Evolutionary conservation across 306 rosid species (phyloP), one percentile per base, ranked within the genome.

Genomic region (Fragaria iinumae): DNA sequence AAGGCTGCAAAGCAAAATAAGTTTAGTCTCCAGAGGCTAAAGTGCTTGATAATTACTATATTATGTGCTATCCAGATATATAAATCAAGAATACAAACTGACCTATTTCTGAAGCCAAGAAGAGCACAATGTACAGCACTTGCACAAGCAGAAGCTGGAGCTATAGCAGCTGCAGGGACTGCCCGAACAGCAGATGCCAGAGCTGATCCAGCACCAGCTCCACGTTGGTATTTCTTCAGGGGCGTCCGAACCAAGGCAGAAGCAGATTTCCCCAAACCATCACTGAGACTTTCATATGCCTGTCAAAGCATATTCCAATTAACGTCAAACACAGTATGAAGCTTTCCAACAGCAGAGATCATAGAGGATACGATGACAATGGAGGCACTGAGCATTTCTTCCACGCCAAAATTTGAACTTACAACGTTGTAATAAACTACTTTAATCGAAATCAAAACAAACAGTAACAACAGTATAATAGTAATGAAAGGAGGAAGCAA

Each of bases 141-240:
- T 71, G 99, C 97, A 82, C 97, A 95, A 75, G 99, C 99, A 70
- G 99, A 90, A 69, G 93, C 97, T 2, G 99, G 99, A 84, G 97
- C 93, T 36, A 95, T 88, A 72, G 97, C 97, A 77, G 99, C 99
- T 62, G 88, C 87, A 63, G 97, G 99, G 71, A 92, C 90, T 25
- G 90, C 97, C 72, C 88, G 90, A 77, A 92, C 91, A 79, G 97
- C 99, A 72, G 93, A 85, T 73, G 93, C 96, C 71, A 95, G 83
- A 80, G 97, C 97, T 74, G 97, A 91, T 63, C 90, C 92, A 6
- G 99, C 91, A 62, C 97, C 93, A 73, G 88, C 90, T 77, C 99
- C 99, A 16, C 99, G 92, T 86, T 87, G 97, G 81, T 82, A 95
- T 76, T 86, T 95, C 83, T 90, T 95, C 84, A 89, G 79, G 67